These are phyloP conservation scores for Sugiyamaella japonica DNA, from an alignment of 1,139 yeast species.

Conservation along the genomic window DNA sequence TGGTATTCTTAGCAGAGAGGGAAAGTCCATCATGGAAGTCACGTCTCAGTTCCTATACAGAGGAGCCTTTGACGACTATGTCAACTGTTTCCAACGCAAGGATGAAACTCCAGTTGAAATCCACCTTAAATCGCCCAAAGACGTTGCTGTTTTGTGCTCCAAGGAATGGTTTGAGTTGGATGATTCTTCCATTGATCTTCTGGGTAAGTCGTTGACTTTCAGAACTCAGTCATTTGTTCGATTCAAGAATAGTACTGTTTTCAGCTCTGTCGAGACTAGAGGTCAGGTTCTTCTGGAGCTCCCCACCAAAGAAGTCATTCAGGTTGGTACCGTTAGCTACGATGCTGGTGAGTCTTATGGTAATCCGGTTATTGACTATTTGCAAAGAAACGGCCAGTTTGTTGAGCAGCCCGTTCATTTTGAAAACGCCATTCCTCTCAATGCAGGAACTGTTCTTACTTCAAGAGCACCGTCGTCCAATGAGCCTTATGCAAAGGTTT, in stretches of 20 bases:
- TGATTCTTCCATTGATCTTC: constrained; percentile 66
- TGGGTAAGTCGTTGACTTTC: constrained; percentile 81
- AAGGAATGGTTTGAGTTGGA: constrained; percentile 96
- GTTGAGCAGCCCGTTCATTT: constrained; percentile 91
- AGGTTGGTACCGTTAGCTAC: constrained; percentile 84
- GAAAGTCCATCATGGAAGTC: constrained; percentile 86
- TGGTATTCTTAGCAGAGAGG: constrained; percentile 80
- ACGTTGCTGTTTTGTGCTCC: constrained; percentile 87
- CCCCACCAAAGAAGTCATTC: constrained; percentile 87
- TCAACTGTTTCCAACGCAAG: constrained; percentile 88
- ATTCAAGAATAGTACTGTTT: constrained; percentile 74
- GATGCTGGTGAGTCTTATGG: constrained; percentile 94
- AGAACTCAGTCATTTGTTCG: constrained; percentile 84
- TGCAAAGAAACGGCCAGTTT: constrained; percentile 86
- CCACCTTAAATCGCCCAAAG: constrained; percentile 71
- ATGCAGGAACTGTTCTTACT: constrained; percentile 67
- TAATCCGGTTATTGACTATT: constrained; percentile 95
- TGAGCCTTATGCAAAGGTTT: constrained; percentile 94
- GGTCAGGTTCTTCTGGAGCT: constrained; percentile 88
- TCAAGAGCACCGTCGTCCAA: constrained; percentile 82
- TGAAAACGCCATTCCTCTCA: constrained; percentile 87
- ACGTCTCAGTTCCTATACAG: constrained; percentile 95
- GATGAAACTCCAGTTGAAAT: constrained; percentile 87
- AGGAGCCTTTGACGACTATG: constrained; percentile 83
- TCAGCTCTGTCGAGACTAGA: constrained; percentile 74